phyloP scores from a whole-genome alignment of 2,329 filamentous ascomycete species.

The Beauveria sp. region DNA sequence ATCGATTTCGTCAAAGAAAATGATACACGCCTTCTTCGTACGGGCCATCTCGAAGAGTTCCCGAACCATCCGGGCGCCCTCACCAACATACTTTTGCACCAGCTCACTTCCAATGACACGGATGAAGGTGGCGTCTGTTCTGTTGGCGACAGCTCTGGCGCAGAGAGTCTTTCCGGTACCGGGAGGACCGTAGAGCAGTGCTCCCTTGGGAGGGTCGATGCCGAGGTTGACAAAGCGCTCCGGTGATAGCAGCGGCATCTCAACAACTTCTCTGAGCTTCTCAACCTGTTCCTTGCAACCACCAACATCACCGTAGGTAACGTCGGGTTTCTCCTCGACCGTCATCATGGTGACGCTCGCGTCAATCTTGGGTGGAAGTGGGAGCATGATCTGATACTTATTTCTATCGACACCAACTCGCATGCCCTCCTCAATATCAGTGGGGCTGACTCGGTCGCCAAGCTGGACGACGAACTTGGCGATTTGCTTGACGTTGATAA shows the following conservation, averaged over 20 bases:
- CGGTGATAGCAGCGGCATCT: slow-evolving; percentile 93
- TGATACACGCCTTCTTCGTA: slow-evolving; percentile 99
- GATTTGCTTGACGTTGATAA: slow-evolving; percentile 99
- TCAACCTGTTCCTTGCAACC: slow-evolving; percentile 99
- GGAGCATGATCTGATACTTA: slow-evolving; percentile 98
- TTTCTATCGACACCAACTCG: slow-evolving; percentile 95
- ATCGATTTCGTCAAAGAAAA: slow-evolving; percentile 95
- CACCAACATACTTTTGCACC: slow-evolving; percentile 98
- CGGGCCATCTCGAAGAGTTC: slow-evolving; percentile 99
- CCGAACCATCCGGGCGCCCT: slow-evolving; percentile 95
- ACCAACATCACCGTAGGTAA: slow-evolving; percentile 97
- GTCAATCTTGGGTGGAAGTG: slow-evolving; percentile 95
- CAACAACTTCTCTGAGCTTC: slow-evolving; percentile 96
- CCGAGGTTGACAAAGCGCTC: slow-evolving; percentile 98
- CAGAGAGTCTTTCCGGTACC: slow-evolving; percentile 99
- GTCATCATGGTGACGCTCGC: slow-evolving; percentile 99
- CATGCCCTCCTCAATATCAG: slow-evolving; percentile 99
- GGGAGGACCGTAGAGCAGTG: slow-evolving; percentile 89
- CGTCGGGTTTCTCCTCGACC: slow-evolving; percentile 98
- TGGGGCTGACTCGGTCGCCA: slow-evolving; percentile 91
- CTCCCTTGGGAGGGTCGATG: slow-evolving; percentile 97
- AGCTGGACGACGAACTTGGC: slow-evolving; percentile 99
- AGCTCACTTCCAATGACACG: slow-evolving; percentile 96
- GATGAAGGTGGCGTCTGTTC: slow-evolving; percentile 98
- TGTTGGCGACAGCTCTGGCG: slow-evolving; percentile 91